Evolutionary conservation across 305 asterid genomes (phyloP), one percentile per base, ranked within the genome.

Genomic region (Fraxinus platypoda): DNA sequence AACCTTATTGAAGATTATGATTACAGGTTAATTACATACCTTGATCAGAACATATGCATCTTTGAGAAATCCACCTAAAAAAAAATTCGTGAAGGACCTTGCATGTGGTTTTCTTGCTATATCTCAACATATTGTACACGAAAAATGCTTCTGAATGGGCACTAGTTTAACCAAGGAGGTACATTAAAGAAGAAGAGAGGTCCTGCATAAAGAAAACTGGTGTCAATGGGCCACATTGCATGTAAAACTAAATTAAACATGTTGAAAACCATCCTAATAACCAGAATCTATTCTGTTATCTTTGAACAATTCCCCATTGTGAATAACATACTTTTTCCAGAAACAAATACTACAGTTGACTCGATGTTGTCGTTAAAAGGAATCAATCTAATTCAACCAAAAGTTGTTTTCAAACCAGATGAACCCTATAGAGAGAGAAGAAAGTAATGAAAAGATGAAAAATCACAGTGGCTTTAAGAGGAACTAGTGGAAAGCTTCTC

Each of bases 11-110:
- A 49, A 78, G 80, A 86, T 46, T 31, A 37, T 83, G 74, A 6
- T 52, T 38, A 78, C 46, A 78, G 54, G 54, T 57, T 46, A 74
- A 74, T 30, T 76, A 17, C 77, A 28, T 87, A 93, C 99, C 97
- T 95, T 95, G 88, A 95, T 91, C 77, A 95, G 90, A 8, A 95
- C 89, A 85, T 95, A 95, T 41, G 99, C 98, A 73, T 95, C 99
- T 91, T 95, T 95, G 81, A 94, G 91, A 84, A 95, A 94, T 75
- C 88, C 91, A 79, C 99, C 99, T 30, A 91, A 89, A 66, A 95
- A 38, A 38, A 38, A 38, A 38, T 38, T 88, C 95, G 85, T 93
- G 99, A 84, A 95, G 91, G 81, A 86, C 88, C 85, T 85, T 91
- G 85, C 87, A 87, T 84, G 92, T 90, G 80, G 92, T 80, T 82